Percentiles rank a stretch among this genome's conserved stretches.
phyloP scores from a whole-genome alignment of 768 basidiomycete species.

The Mycena maculata region DNA sequence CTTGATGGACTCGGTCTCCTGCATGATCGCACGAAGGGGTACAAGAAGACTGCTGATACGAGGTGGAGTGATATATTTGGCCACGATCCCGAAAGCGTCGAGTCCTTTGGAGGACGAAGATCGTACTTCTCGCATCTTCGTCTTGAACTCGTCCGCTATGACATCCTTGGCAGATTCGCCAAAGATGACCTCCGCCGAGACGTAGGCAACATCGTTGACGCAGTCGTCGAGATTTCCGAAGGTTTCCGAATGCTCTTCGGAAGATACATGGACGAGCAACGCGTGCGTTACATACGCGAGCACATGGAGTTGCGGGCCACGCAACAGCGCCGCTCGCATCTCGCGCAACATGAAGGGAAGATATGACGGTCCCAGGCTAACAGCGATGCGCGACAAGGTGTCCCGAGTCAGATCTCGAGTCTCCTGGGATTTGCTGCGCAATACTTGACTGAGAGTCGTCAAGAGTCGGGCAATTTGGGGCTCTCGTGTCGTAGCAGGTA shows the following conservation, averaged over 20 bases:
- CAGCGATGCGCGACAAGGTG: constrained; percentile 82
- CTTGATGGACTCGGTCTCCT: constrained; percentile 84
- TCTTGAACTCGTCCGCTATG: constrained; percentile 90
- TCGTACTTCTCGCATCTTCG: constrained; percentile 92
- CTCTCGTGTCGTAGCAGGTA: constrained; percentile 73
- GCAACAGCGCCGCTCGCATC: constrained; percentile 82
- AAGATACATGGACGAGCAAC: constrained; percentile 83
- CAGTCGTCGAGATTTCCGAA: constrained; percentile 81
- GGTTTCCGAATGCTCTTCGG: constrained; percentile 60
- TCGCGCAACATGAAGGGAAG: constrained; percentile 82
- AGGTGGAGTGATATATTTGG: constrained; percentile 80
- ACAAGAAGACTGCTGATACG: constrained; percentile 81
- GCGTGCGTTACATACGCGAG: constrained; percentile 88
- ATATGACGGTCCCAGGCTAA: constrained; percentile 77
- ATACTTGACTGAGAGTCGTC: constrained; percentile 87
- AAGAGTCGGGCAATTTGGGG: constrained; percentile 80
- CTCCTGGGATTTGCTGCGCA: constrained; percentile 95
- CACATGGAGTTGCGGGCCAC: constrained; percentile 95
- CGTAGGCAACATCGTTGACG: constrained; percentile 80
- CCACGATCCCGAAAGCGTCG: constrained; percentile 86
- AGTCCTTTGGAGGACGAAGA: constrained; percentile 85
- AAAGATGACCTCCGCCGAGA: constrained; percentile 92
- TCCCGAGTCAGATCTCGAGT: constrained; percentile 89
- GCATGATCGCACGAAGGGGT: constrained; percentile 87
- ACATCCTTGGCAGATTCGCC: constrained; percentile 94